A percentile compares a stretch with the other conserved stretches of the same genome.
Conservation (phyloP, 192 early-diverging fungal genomes). For the Rhizoclosmatium sp. region DNA sequence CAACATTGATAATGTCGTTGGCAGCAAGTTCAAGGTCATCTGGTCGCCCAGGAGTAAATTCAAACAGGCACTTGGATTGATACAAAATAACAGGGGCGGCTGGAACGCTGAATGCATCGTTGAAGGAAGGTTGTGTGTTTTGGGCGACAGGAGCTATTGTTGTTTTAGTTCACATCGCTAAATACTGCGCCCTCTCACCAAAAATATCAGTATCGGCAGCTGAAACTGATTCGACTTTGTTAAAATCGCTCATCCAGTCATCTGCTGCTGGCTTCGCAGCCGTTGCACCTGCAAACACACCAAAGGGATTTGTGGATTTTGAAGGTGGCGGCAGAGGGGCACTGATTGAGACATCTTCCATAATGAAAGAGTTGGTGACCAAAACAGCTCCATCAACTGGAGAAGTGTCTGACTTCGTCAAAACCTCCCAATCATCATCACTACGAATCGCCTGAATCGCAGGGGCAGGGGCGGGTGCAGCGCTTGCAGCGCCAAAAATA, state of each 20-base stretch:
- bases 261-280: conserved; percentile 8
- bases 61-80: conserved; percentile 51
- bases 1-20: conserved; percentile 63
- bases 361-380: background rate
- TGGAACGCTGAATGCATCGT: conserved; percentile 32
- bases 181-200: background rate
- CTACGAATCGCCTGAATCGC: background rate
- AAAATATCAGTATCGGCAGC: conserved; percentile 3
- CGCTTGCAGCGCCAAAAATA: background rate
- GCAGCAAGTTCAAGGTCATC: conserved; percentile 64
- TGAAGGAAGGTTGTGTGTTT: background rate
- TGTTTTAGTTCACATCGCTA: too few species aligned
- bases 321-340: background rate
- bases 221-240: background rate
- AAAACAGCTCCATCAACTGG: conserved; percentile 1
- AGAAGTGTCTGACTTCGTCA: conserved; percentile 16
- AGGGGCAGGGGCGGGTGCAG: background rate
- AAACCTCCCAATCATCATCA: conserved; percentile 32
- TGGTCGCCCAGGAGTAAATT: conserved; percentile 53
- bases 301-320: conserved; percentile 28
- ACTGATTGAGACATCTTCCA: background rate
- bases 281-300: background rate
- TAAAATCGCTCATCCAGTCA: conserved; percentile 30
- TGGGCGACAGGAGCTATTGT: conserved; percentile 5
- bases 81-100: conserved; percentile 37